Evolutionary conservation across 805 yeast genomes (phyloP), one percentile per base, ranked within the genome.

Genomic region (Tetrapisispora fleetii): DNA sequence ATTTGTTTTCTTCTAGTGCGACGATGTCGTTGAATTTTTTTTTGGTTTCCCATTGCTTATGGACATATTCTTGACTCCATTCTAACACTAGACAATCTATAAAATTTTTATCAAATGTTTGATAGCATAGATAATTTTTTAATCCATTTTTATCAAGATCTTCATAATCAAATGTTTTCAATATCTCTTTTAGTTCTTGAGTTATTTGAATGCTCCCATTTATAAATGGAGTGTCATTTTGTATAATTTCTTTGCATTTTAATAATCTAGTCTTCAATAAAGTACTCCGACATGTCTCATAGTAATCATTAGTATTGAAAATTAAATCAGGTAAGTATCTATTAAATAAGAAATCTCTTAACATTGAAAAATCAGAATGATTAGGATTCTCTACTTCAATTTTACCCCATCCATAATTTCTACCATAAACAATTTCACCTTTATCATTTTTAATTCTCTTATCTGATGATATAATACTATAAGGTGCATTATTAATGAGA

Each of bases 371-470:
- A 62, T 91, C 96, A 66, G 95, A 86, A 64, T 84, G 89, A 9
- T 69, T 64, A 18, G 75, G 76, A 62, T 87, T 83, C 59, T 85
- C 95, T 38, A 86, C 84, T 60, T 89, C 95, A 14, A 86, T 85
- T 21, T 77, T 65, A 0, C 97, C 97, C 96, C 96, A 90, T 17
- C 71, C 74, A 68, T 88, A 90, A 59, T 75, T 74, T 58, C 96
- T 75, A 17, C 93, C 95, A 53, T 84, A 73, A 28, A 85, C 85
- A 3, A 66, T 52, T 32, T 73, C 66, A 10, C 81, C 80, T 10
- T 68, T 67, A 3, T 65, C 56, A 45, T 73, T 73, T 43, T 59
- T 55, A 32, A 73, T 75, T 47, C 65, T 67, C 11, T 74, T 72
- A 52, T 74, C 81, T 2, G 95, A 78, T 19, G 89, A 83, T 51